phyloP scores from a whole-genome alignment of 2,329 filamentous ascomycete genomes.

The Botrytis tulipae region DNA sequence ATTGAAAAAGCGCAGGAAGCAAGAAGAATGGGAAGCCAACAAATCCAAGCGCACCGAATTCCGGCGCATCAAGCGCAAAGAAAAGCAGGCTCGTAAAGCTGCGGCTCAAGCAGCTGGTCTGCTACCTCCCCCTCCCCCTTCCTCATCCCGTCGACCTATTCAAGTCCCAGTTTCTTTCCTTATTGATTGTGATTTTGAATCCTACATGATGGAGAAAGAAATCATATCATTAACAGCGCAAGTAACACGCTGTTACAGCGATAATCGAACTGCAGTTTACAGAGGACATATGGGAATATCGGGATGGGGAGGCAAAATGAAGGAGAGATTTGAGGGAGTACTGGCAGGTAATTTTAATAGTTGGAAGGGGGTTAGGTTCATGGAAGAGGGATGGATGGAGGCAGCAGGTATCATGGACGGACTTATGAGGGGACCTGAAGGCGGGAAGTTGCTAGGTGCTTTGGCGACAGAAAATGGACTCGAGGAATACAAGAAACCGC shows the following conservation, averaged over 20 bases:
- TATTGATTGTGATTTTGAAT: constrained; percentile 89
- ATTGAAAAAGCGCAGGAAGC: constrained; percentile 72
- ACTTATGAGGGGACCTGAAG: constrained; percentile 59
- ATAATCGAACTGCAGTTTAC: constrained; percentile 70
- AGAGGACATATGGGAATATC: constrained; percentile 73
- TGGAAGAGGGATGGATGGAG: constrained; percentile 70
- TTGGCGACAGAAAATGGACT: constrained; percentile 24
- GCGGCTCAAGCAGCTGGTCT: constrained; percentile 43
- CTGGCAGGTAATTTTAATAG: constrained; percentile 67
- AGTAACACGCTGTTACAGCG: constrained; percentile 83
- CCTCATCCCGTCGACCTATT: constrained; percentile 36
- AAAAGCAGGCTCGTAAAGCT: constrained; percentile 51
- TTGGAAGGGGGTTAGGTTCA: constrained; percentile 78
- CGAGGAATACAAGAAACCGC: constrained; percentile 8
- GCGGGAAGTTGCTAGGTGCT: constrained; percentile 57
- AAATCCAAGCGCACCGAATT: constrained; percentile 56
- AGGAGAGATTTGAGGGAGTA: constrained; percentile 75
- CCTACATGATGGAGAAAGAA: constrained; percentile 85
- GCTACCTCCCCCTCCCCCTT: constrained; percentile 13
- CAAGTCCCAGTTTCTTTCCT: constrained; percentile 77
- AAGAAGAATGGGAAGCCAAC: constrained; percentile 72
- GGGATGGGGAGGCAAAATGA: constrained; percentile 73
- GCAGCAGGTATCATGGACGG: constrained; percentile 64
- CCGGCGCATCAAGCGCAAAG: constrained; percentile 52
- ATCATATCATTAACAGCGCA: constrained; percentile 79